Conservation (phyloP, 352 stramenopile genomes). For the Lagenidium giganteum region DNA sequence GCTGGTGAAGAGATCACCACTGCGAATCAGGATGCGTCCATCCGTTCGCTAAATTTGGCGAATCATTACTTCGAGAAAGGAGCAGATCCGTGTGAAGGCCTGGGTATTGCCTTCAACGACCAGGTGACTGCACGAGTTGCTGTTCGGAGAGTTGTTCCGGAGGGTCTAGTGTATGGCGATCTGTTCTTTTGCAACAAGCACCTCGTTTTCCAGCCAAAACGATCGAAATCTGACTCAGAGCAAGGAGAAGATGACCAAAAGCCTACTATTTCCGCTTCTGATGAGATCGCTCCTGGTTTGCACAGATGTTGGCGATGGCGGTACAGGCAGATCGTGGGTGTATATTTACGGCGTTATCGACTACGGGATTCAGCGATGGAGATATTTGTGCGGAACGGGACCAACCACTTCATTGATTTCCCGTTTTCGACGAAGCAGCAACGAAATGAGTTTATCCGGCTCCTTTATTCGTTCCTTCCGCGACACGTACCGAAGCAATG, state of each 20-base stretch:
- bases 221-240: background rate
- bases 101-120: slow-evolving; percentile 47
- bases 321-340: slow-evolving; percentile 64
- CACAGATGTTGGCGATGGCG: slow-evolving; percentile 79
- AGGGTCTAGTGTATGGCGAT: slow-evolving; percentile 62
- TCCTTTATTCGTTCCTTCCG: slow-evolving; percentile 76
- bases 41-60: slow-evolving; percentile 12
- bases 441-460: slow-evolving; percentile 64
- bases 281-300: slow-evolving; percentile 63
- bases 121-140: slow-evolving; percentile 54
- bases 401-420: slow-evolving; percentile 80
- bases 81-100: slow-evolving; percentile 59
- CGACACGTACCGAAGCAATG: slow-evolving; percentile 70
- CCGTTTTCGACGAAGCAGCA: slow-evolving; percentile 56
- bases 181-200: slow-evolving; percentile 64
- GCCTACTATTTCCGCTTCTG: slow-evolving; percentile 1
- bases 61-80: slow-evolving; percentile 41
- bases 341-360: slow-evolving; percentile 79
- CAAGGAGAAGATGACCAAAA: no score
- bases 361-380: slow-evolving; percentile 80
- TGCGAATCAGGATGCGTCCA: no score
- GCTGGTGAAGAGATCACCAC: no score
- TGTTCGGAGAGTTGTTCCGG: slow-evolving; percentile 67
- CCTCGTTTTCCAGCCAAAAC: slow-evolving; percentile 57
- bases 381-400: slow-evolving; percentile 76